Evolutionary conservation across 306 rosid species (phyloP).

Genomic region (Lupinus albus): DNA sequence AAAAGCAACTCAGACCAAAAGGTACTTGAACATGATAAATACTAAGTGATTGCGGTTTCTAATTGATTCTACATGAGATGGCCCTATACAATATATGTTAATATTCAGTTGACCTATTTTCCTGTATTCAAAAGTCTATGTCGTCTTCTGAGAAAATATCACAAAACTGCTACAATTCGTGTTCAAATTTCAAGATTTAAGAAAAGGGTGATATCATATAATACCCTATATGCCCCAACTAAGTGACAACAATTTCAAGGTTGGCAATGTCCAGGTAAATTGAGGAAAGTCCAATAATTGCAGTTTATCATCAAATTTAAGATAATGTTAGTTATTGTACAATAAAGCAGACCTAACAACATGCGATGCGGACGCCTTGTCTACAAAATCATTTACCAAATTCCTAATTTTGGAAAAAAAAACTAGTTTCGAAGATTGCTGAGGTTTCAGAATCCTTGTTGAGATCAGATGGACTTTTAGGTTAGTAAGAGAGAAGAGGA

Average conservation of each 20-base stretch:
- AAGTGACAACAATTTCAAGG: slow-evolving; percentile 71
- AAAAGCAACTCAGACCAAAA: no score
- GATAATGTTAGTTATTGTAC: slow-evolving; percentile 27
- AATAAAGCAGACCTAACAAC: slow-evolving; percentile 37
- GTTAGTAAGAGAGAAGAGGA: no score
- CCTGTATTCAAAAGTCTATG: background rate
- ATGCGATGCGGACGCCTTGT: slow-evolving; percentile 42
- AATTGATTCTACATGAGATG: background rate
- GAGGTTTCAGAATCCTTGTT: slow-evolving; percentile 31
- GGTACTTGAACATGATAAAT: no score
- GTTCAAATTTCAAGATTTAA: background rate
- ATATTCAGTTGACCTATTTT: background rate
- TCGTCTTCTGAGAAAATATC: background rate
- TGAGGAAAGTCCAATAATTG: slow-evolving; percentile 31
- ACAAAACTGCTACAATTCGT: background rate
- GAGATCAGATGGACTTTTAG: background rate
- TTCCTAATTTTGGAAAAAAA: slow-evolving; percentile 31
- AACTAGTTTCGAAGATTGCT: slow-evolving; percentile 23
- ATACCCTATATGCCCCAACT: slow-evolving; percentile 78
- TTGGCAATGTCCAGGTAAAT: slow-evolving; percentile 64
- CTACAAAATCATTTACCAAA: slow-evolving; percentile 29
- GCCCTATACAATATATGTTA: background rate
- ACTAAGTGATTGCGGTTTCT: background rate
- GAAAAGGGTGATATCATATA: background rate
- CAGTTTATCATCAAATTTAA: slow-evolving; percentile 14